A percentile compares a stretch with the other conserved stretches of the same genome.
Evolutionary conservation across 768 basidiomycete species (phyloP).

Genomic region (Russula sp.): DNA sequence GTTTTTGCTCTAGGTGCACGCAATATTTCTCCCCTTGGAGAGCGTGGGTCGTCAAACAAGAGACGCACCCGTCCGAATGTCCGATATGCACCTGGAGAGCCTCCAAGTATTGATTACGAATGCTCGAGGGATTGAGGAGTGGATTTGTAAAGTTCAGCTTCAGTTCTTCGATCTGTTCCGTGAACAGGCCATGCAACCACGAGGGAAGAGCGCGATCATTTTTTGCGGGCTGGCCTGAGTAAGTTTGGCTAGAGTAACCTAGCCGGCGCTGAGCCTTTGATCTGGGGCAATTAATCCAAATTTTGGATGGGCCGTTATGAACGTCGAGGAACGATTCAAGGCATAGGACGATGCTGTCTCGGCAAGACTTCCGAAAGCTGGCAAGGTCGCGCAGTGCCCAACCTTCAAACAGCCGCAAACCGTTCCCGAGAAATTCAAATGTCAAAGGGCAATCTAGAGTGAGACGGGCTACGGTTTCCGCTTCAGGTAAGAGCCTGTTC

Average conservation of each 20-base stretch:
- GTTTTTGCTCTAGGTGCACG: not conserved
- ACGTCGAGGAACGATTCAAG: not conserved
- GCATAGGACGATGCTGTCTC: not conserved
- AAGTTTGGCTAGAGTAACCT: no score
- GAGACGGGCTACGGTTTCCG: not conserved
- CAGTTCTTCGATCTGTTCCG: not conserved
- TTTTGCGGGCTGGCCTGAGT: no score
- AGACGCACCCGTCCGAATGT: no score
- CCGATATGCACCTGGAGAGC: no score
- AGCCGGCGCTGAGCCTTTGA: no score
- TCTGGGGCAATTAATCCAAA: not conserved
- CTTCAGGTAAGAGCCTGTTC: not conserved
- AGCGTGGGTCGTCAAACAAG: not conserved
- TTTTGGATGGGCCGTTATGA: not conserved
- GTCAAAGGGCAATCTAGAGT: constrained; percentile 3
- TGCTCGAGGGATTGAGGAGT: not conserved
- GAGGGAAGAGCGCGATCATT: not conserved
- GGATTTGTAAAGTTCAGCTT: not conserved
- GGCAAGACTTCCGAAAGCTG: not conserved
- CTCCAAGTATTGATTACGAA: not conserved
- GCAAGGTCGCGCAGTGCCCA: not conserved
- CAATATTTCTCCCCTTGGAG: not conserved
- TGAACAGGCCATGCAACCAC: not conserved
- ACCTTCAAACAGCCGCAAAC: not conserved
- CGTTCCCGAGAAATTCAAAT: not conserved